Conservation (phyloP, 2,329 filamentous ascomycete species). For the Ceratocystis papillata region DNA sequence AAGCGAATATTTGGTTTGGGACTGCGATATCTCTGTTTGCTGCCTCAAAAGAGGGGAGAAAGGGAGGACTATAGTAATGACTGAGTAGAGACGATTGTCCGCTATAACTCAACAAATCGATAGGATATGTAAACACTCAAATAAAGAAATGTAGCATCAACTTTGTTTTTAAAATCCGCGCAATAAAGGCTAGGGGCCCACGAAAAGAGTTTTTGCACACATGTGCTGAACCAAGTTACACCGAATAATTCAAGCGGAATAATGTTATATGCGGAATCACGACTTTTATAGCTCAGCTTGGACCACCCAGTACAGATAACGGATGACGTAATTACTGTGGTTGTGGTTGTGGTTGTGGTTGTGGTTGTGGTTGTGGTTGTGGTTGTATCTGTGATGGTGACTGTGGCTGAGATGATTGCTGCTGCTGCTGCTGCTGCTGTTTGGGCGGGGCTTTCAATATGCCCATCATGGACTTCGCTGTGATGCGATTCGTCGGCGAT, state of each 20-base stretch:
- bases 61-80: background rate
- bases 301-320: background rate
- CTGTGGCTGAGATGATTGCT: background rate
- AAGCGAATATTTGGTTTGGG: background rate
- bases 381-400: too few species aligned
- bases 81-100: background rate
- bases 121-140: background rate
- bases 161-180: background rate
- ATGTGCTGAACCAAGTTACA: too few species aligned
- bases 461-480: constrained; percentile 3
- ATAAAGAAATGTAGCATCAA: background rate
- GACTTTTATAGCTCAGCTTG: too few species aligned
- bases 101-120: background rate
- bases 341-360: background rate
- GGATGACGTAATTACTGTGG: background rate
- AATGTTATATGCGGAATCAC: too few species aligned
- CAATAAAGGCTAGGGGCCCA: background rate
- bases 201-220: background rate
- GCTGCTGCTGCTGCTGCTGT: background rate
- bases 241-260: too few species aligned
- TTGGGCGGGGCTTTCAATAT: background rate
- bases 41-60: background rate
- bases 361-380: background rate
- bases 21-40: background rate
- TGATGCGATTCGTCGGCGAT: background rate